These are phyloP conservation scores for Leptographium procerum DNA, from an alignment of 2,329 filamentous ascomycete genomes.

Conservation along the genomic window DNA sequence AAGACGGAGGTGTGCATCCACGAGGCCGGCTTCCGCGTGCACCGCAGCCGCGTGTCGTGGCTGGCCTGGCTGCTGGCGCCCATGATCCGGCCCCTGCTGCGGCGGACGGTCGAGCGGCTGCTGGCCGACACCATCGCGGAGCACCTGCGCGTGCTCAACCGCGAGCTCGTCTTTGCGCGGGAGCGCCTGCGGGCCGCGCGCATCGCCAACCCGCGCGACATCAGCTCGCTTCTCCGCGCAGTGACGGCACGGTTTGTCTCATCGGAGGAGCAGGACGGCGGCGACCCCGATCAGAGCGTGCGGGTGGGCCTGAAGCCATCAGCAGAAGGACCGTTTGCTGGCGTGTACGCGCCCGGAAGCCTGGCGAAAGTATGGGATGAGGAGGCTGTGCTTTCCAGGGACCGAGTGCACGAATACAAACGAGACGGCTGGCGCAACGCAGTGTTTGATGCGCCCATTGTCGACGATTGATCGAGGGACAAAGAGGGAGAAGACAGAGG, in stretches of 20 bases:
- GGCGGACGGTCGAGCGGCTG: conserved; percentile 67
- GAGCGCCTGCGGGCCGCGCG: conserved; percentile 78
- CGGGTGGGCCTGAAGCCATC: conserved; percentile 52
- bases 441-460: conserved; percentile 51
- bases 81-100: conserved; percentile 54
- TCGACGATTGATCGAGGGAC: conserved; percentile 10
- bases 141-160: conserved; percentile 61
- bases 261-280: background rate
- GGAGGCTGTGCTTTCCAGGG: conserved; percentile 57
- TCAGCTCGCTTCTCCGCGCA: conserved; percentile 73
- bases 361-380: conserved; percentile 84
- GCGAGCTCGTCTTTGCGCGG: conserved; percentile 75
- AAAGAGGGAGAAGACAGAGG: no score
- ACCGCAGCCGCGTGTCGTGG: conserved; percentile 64
- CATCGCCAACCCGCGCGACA: conserved; percentile 65
- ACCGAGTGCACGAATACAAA: conserved; percentile 64
- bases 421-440: conserved; percentile 70
- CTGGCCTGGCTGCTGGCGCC: conserved; percentile 78
- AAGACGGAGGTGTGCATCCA: conserved; percentile 73
- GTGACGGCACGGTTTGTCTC: conserved; percentile 59
- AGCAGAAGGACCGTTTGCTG: conserved; percentile 56
- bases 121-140: conserved; percentile 61
- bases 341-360: conserved; percentile 80
- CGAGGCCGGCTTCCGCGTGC: conserved; percentile 70
- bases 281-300: conserved; percentile 14